Conservation (phyloP, 2,329 filamentous ascomycete genomes). For the Escovopsis sp. region DNA sequence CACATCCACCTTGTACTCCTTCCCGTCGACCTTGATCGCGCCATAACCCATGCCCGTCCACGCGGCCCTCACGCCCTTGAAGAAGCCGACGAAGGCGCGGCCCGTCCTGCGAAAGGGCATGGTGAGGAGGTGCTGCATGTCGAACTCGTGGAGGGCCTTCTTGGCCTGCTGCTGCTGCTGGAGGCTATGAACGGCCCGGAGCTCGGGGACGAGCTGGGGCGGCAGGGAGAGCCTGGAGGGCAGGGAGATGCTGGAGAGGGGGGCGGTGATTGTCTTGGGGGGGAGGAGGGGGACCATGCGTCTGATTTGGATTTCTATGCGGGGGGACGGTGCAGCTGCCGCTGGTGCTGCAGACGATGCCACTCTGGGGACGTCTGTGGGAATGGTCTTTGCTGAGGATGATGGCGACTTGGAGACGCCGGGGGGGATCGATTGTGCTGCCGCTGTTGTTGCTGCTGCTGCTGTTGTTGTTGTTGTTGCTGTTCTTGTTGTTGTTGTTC, state of each 20-base stretch:
- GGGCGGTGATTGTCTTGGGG: conserved; percentile 25
- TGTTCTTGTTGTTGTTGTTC: too few species aligned
- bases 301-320: conserved; percentile 37
- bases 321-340: conserved; percentile 16
- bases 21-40: conserved; percentile 30
- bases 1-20: conserved; percentile 42
- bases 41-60: conserved; percentile 43
- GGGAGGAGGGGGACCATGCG: conserved; percentile 33
- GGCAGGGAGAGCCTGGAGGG: conserved; percentile 24
- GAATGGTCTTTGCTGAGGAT: too few species aligned
- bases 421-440: too few species aligned
- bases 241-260: conserved; percentile 18
- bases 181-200: conserved; percentile 15
- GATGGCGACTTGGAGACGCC: too few species aligned
- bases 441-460: conserved; percentile 8
- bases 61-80: conserved; percentile 30
- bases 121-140: conserved; percentile 40
- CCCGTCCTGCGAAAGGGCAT: conserved; percentile 38
- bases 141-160: conserved; percentile 29
- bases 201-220: conserved; percentile 21
- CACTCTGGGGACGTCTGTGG: too few species aligned
- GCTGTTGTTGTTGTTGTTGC: too few species aligned
- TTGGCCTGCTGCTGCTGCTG: conserved; percentile 22
- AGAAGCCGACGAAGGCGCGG: conserved; percentile 25
- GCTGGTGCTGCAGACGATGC: conserved; percentile 2